Conservation (phyloP, 257 asterid species). For the Solanum pimpinellifolium region DNA sequence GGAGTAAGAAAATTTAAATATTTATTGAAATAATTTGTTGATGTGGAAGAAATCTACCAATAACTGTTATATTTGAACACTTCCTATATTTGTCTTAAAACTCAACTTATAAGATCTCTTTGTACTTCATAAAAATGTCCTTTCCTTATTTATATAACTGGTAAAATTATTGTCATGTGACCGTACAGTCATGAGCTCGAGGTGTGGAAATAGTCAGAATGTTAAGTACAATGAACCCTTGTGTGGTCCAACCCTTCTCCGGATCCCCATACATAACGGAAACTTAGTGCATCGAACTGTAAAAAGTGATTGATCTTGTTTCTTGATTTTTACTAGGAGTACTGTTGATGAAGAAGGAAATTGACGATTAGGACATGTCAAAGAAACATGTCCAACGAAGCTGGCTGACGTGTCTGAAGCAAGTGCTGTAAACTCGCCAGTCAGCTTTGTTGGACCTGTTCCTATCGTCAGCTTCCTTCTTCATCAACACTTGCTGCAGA, state of each 20-base stretch:
- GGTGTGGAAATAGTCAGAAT: neutral
- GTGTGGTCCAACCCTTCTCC: accelerated
- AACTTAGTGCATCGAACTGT: neutral
- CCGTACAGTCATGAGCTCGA: accelerated
- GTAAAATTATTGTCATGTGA: neutral
- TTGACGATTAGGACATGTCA: too few species aligned
- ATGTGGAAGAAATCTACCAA: neutral
- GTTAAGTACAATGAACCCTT: neutral
- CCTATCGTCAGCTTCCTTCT: too few species aligned
- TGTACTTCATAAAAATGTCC: neutral
- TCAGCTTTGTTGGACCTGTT: too few species aligned
- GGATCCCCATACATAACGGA: neutral
- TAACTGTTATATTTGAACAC: neutral
- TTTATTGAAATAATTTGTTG: neutral
- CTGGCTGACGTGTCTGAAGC: too few species aligned
- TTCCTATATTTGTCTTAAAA: neutral
- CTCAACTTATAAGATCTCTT: neutral
- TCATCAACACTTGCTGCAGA: too few species aligned
- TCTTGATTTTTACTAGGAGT: neutral
- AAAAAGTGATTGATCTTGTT: neutral
- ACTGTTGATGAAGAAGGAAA: too few species aligned
- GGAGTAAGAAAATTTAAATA: neutral
- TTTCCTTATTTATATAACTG: neutral
- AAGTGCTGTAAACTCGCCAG: too few species aligned
- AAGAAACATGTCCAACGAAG: too few species aligned